phyloP scores from a whole-genome alignment of 257 asterid species.

The Nicotiana knightiana region DNA sequence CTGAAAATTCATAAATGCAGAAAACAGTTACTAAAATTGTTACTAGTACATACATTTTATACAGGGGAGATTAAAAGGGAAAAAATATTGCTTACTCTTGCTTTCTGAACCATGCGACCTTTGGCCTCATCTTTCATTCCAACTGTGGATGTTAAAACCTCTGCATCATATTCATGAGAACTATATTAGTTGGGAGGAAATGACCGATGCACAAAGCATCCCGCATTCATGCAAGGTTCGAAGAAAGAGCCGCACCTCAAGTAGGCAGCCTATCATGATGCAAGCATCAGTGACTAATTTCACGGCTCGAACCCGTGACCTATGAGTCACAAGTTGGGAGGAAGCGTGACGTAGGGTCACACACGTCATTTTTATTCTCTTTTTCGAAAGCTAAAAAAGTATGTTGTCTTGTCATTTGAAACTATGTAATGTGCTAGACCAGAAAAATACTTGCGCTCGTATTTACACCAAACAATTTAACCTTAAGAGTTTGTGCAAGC shows the following conservation, averaged over 20 bases:
- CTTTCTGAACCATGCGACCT: conserved; percentile 79
- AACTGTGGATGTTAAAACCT: conserved; percentile 72
- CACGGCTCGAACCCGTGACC: no score
- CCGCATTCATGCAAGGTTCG: no score
- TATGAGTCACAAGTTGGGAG: background rate
- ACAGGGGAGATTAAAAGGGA: background rate
- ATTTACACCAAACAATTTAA: background rate
- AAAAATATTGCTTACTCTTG: conserved; percentile 45
- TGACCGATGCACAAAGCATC: no score
- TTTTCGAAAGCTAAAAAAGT: background rate
- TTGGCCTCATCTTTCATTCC: conserved; percentile 79
- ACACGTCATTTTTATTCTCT: background rate
- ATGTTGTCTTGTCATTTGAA: background rate
- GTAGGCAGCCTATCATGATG: no score
- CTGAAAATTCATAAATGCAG: conserved; percentile 18
- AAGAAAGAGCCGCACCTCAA: no score
- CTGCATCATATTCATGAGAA: conserved; percentile 24
- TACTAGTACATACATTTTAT: background rate
- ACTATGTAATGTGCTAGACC: background rate
- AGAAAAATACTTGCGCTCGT: background rate
- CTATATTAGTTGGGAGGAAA: background rate
- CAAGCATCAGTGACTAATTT: no score
- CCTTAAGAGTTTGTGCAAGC: no score
- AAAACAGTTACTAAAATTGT: background rate
- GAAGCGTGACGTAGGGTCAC: no score